Base-by-base conservation (phyloP, 768 basidiomycete species). In the Leccinum subtestaceum region DNA sequence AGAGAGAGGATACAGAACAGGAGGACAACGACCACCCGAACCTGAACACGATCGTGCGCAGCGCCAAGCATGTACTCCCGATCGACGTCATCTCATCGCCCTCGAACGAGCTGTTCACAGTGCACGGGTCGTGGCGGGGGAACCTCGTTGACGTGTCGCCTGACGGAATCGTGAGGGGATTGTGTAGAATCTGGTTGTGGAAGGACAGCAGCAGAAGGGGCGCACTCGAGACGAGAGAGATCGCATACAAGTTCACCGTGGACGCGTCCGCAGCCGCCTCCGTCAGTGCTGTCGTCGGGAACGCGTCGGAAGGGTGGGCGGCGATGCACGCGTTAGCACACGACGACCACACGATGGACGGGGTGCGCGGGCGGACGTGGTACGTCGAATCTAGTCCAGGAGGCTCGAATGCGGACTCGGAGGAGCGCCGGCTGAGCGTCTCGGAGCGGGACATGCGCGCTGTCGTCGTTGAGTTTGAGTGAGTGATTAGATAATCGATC, bases 81-180 rank as follows among this genome's bases (percentile, higher is more conserved):
- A 68, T 67, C 55, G 52, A 29, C 9, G 19, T 48, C 5, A 4
- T 19, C 11, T 12, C 43, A 0, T 40, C 38, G 17, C 19, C 13
- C 8, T 56, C 55, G 27, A 60, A 70, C 31, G 62, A 60, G 11
- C 27, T 70, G 13, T 36, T 60, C 10, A 54, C 40, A 12, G 38
- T 67, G 1, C 52, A 2, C 0, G 65, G 67, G 5, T 8, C 19
- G 9, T 70, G 65, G 65, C 34, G 29, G 0, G 58, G 58, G 2
- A 62, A 64, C 36, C 27, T 69, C 34, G 15, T 69, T 17, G 52
- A 67, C 27, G 60, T 38, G 8, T 67, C 65, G 4, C 25, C 38
- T 29, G 52, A 58, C 27, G 67, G 67, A 8, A 64, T 61, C 55
- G 54, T 67, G 19, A 36, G 62, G n/a, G 65, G 65, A 0, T 3